Evolutionary conservation across 1,284 basidiomycete species (phyloP).

Genomic region (Leccinum griseonigrum): DNA sequence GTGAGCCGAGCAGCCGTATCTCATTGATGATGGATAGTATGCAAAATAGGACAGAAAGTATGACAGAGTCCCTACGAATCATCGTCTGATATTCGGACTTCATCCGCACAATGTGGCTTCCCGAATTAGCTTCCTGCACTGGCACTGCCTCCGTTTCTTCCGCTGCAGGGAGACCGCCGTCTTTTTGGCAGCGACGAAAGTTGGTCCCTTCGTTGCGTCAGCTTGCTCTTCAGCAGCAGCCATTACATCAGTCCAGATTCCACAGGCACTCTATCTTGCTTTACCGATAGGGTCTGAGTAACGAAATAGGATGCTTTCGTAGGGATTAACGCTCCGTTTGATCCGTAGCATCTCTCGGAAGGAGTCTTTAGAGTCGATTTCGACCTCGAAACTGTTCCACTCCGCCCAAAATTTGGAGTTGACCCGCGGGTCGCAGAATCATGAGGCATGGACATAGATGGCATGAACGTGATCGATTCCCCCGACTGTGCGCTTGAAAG

Average conservation of each 20-base stretch:
- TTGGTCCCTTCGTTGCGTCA: slow-evolving; percentile 44
- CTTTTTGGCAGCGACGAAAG: slow-evolving; percentile 65
- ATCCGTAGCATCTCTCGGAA: slow-evolving; percentile 99
- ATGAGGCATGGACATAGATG: slow-evolving; percentile 95
- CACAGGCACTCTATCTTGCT: slow-evolving; percentile 51
- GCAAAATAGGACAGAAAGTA: slow-evolving; percentile 24
- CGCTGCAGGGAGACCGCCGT: slow-evolving; percentile 35
- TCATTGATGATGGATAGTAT: slow-evolving; percentile 67
- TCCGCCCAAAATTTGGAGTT: slow-evolving; percentile 92
- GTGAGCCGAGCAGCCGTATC: slow-evolving; percentile 65
- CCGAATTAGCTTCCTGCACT: slow-evolving; percentile 43
- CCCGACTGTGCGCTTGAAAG: slow-evolving; percentile 95
- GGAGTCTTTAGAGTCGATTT: slow-evolving; percentile 97
- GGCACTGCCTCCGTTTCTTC: slow-evolving; percentile 30
- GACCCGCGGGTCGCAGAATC: slow-evolving; percentile 96
- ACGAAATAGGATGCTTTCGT: slow-evolving; percentile 91
- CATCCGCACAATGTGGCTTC: slow-evolving; percentile 44
- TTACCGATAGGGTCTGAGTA: slow-evolving; percentile 76
- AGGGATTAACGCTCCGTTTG: slow-evolving; percentile 94
- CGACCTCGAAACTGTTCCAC: slow-evolving; percentile 98
- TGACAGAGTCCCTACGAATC: slow-evolving; percentile 41
- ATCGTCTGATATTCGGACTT: slow-evolving; percentile 83
- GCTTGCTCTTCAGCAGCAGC: slow-evolving; percentile 60
- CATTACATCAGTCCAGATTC: slow-evolving; percentile 70
- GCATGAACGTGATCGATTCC: slow-evolving; percentile 97